Base-by-base conservation (phyloP, 768 basidiomycete species). In the Phaeotremella skinneri region DNA sequence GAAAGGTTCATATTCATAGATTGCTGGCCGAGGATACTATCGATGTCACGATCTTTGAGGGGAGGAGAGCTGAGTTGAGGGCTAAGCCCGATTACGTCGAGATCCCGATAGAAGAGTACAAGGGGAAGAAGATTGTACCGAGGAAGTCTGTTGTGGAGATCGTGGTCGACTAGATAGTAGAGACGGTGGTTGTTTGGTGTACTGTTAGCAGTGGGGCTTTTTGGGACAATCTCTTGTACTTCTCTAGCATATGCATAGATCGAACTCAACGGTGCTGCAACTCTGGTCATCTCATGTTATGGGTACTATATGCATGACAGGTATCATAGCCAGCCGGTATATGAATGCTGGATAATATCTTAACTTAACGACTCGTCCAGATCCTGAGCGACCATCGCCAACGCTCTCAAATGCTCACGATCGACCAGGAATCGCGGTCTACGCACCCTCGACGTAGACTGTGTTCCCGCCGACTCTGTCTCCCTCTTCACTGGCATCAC, bases 21-120 rank as follows among this genome's bases (percentile, higher is more conserved):
- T 90, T 90, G 78, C 79, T 90, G 70, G 90, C 89, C n/a, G 79
- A 79, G 61, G 85, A 91, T 65, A 94, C 91, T 3, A 91, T 93
- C 66, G 92, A 96, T 75, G 83, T 87, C 49, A 87, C 90, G 66
- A 89, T 92, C 51, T 91, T 84, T 63, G 59, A 69, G 20, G 53
- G 52, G 13, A 59, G 74, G 16, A 55, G 47, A 29, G 43, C 29
- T 4, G 70, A 69, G 43, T 43, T 66, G 39, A 37, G 17, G 31
- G 52, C 49, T 11, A 69, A 69, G 31, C 55, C 63, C n/a, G 70
- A 72, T 57, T 72, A 69, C 37, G 60, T 58, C 39, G 47, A 42
- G 4, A 54, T 72, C 13, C 70, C 70, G 0, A 30, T 39, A 3
- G 64, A 61, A 47, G 52, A 45, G 37, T 68, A 63, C 41, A 58